phyloP scores from a whole-genome alignment of 257 asterid genomes.

The Solanum sejunctum region DNA sequence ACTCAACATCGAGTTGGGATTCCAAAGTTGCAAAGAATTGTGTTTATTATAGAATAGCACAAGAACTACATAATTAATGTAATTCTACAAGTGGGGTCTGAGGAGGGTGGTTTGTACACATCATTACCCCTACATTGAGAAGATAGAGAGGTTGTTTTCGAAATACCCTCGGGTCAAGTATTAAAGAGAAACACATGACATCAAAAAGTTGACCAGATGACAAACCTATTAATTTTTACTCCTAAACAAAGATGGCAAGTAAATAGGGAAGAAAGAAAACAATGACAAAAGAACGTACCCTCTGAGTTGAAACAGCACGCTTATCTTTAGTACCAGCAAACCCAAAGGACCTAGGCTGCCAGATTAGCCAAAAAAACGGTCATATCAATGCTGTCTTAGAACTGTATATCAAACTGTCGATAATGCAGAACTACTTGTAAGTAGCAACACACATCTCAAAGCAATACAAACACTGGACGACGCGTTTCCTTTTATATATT shows the following conservation, averaged over 20 bases:
- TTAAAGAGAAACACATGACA: background rate
- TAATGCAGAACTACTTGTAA: background rate
- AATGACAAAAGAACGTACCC: conserved; percentile 33
- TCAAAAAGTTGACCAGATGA: background rate
- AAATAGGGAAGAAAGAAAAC: background rate
- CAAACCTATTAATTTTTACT: background rate
- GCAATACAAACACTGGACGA: conserved; percentile 2
- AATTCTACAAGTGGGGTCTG: background rate
- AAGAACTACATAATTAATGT: background rate
- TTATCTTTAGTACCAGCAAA: conserved; percentile 98
- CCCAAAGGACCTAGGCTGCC: conserved; percentile 88
- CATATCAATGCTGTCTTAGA: background rate
- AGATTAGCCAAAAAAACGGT: conserved; percentile 10
- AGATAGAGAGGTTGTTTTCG: background rate
- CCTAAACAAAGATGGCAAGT: background rate
- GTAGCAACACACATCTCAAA: background rate
- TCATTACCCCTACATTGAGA: background rate
- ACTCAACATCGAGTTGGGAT: background rate
- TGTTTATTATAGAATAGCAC: background rate
- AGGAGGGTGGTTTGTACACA: background rate
- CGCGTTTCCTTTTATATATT: background rate
- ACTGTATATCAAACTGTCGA: background rate
- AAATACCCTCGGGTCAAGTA: background rate
- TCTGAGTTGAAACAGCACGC: conserved; percentile 81
- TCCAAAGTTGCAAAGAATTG: background rate